Conservation (phyloP, 2,329 filamentous ascomycete genomes). For the Xylariaceae sp. region DNA sequence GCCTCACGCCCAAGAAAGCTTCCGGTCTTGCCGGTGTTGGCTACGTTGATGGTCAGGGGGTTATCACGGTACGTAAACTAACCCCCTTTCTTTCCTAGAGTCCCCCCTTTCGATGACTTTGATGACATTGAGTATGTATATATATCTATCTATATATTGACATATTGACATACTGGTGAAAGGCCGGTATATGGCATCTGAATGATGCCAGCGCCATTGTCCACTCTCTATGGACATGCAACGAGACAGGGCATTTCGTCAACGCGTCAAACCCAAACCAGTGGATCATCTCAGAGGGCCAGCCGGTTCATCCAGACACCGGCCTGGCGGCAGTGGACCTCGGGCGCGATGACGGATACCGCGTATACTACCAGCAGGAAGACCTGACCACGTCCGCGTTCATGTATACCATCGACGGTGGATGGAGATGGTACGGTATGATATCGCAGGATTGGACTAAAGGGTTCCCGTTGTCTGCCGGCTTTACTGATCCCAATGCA, state of each 20-base stretch:
- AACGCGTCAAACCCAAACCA: background rate
- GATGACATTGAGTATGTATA: too few species aligned
- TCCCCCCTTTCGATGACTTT: too few species aligned
- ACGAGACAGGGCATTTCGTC: constrained; percentile 13
- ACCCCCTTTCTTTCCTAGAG: background rate
- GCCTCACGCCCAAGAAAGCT: constrained; percentile 8
- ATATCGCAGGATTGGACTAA: constrained; percentile 8
- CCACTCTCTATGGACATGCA: constrained; percentile 10
- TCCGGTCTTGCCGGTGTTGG: constrained; percentile 11
- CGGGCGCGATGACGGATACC: constrained; percentile 4
- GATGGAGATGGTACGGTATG: background rate
- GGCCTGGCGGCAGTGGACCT: constrained; percentile 11
- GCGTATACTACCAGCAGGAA: constrained; percentile 11
- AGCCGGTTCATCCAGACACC: constrained; percentile 1
- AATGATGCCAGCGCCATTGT: constrained; percentile 6
- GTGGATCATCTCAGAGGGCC: constrained; percentile 1
- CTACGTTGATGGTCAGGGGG: background rate
- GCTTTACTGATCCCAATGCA: constrained; percentile 1
- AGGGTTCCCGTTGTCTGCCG: constrained; percentile 1
- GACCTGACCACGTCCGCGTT: constrained; percentile 1
- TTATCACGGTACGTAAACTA: background rate
- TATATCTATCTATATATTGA: background rate
- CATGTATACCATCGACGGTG: constrained; percentile 1
- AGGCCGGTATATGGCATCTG: constrained; percentile 11
- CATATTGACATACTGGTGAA: background rate